A percentile compares a stretch with the other conserved stretches of the same genome.
Evolutionary conservation across 768 basidiomycete species (phyloP).

Genomic region (Tephrocybe sp.): DNA sequence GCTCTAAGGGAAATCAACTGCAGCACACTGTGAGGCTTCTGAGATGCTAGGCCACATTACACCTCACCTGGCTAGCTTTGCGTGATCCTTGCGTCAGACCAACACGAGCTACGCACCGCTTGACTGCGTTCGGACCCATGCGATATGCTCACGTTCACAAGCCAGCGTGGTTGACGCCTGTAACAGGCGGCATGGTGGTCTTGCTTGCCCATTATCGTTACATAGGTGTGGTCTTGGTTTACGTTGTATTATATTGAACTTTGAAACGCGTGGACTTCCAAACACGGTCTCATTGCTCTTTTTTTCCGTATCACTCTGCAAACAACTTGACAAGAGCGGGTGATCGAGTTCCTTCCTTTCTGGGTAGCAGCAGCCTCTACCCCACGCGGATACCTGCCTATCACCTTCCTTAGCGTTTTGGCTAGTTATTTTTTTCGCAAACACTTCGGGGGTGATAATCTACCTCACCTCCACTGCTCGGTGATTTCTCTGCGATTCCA

Average conservation of each 20-base stretch:
- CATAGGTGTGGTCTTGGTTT: too few species aligned
- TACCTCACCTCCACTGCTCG: conserved; percentile 28
- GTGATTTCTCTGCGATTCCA: conserved; percentile 39
- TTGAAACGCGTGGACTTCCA: neutral
- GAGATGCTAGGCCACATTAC: neutral
- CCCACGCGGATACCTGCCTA: conserved; percentile 15
- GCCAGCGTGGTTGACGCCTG: neutral
- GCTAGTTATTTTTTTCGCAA: conserved; percentile 22
- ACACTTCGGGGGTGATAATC: conserved; percentile 34
- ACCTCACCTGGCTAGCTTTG: neutral
- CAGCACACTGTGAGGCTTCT: neutral
- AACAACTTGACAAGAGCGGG: neutral
- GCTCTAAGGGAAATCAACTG: neutral
- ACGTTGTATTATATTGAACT: neutral
- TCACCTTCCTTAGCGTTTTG: neutral
- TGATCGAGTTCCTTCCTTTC: conserved; percentile 3
- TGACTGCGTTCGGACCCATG: neutral
- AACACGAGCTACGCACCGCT: neutral
- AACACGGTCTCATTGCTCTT: too few species aligned
- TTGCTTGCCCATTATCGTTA: too few species aligned
- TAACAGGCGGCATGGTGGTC: neutral
- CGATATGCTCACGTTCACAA: too few species aligned
- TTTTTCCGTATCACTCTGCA: conserved; percentile 7
- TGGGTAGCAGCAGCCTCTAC: neutral
- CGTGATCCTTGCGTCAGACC: neutral